Base-by-base conservation (phyloP, 257 asterid species). In the Scutellaria barbata region DNA sequence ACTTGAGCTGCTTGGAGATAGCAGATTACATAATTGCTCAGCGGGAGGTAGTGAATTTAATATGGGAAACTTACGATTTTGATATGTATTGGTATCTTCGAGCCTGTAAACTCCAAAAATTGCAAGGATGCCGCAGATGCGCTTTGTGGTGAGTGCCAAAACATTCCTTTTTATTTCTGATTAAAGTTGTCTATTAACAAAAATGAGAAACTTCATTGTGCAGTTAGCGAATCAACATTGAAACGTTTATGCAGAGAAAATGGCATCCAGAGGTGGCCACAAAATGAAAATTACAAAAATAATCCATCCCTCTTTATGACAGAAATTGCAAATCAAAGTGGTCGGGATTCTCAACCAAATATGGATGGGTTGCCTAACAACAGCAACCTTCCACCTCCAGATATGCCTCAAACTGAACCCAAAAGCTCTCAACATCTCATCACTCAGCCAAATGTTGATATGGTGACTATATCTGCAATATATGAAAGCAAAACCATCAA, bases 1-100 rank as follows among this genome's bases (percentile, higher is more conserved):
- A 17, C 53, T 30, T 35, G 1, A 7, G 35, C 22, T 69, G 66
- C 76, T 14, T 76, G 75, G n/a, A 61, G 43, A 42, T 6, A 18
- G 10, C 0, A 8, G 12, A 17, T n/a, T 62, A 12, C 43, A 17
- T 52, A 40, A 0, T 1, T 35, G 4, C 40, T 48, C 1, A 8
- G 13, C 6, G 6, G 0, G 54, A 13, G 55, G 40, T 0, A 8
- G 14, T 41, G n/a, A 18, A 13, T 54, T 6, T 0, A 2, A 20
- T 20, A 2, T n/a, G 2, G 2, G 25, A 2, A 20, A 0, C 1
- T 20, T 2, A 20, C 2, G 40, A 14, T n/a, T n/a, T 4, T 0
- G 13, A 14, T 20, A 11, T 66, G 30, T 0, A 1, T 48, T 13
- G 18, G 5, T 68, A 48, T 76, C 13, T 30, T 53, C 0, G 12